These are phyloP conservation scores for Calocybe cyanea DNA, from an alignment of 768 basidiomycete species.

Conservation along the genomic window DNA sequence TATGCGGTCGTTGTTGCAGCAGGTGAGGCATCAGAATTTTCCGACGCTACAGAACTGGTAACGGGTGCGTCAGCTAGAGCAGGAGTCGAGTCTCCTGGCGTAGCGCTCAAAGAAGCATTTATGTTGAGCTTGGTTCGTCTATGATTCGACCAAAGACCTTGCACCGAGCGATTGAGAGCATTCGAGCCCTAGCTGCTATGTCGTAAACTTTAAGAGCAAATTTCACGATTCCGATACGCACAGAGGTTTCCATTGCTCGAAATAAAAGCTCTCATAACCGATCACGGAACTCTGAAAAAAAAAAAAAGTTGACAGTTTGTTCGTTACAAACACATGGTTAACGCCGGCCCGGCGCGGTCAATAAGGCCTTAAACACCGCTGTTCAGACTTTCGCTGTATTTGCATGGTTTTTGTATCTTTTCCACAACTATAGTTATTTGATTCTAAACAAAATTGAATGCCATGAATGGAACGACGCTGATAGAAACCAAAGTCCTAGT, in stretches of 20 bases:
- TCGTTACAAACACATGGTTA: too few species aligned
- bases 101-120: slow-evolving; percentile 40
- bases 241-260: slow-evolving; percentile 22
- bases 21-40: slow-evolving; percentile 6
- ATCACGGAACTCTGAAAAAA: neutral
- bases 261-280: slow-evolving; percentile 5
- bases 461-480: too few species aligned
- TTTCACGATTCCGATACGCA: slow-evolving; percentile 16
- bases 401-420: too few species aligned
- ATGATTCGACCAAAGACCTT: slow-evolving; percentile 72
- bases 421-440: too few species aligned
- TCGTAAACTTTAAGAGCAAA: slow-evolving; percentile 24
- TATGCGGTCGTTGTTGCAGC: slow-evolving; percentile 10
- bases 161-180: slow-evolving; percentile 74
- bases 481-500: too few species aligned
- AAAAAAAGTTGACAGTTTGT: too few species aligned
- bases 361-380: too few species aligned
- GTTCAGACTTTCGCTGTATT: too few species aligned
- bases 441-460: too few species aligned
- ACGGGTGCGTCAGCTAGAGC: slow-evolving; percentile 19
- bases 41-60: slow-evolving; percentile 3
- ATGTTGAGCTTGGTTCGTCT: slow-evolving; percentile 65
- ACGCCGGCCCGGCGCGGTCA: too few species aligned
- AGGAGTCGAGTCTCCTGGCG: slow-evolving; percentile 21
- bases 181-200: slow-evolving; percentile 67